Conservation (phyloP, 2,329 filamentous ascomycete species). For the Chaetomium strumarium region DNA sequence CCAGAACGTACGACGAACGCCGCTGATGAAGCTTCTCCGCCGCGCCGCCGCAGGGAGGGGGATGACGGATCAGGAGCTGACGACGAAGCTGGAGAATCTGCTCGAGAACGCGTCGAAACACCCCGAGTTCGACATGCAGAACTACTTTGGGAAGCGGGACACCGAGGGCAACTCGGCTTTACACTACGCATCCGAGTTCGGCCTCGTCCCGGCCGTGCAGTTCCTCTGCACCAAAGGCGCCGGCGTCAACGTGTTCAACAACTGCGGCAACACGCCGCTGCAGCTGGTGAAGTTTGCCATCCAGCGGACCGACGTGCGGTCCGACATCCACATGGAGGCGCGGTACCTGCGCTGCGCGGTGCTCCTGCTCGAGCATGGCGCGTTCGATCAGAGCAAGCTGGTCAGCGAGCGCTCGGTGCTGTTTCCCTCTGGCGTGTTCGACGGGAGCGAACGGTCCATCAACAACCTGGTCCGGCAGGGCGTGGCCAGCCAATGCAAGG, state of each 20-base stretch:
- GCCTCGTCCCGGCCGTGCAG: constrained; percentile 24
- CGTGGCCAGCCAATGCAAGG: constrained; percentile 22
- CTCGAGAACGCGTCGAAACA: constrained; percentile 18
- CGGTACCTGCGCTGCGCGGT: constrained; percentile 25
- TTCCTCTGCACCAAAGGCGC: constrained; percentile 20
- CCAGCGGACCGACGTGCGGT: constrained; percentile 25
- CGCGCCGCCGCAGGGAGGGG: constrained; percentile 20
- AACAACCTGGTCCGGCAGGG: constrained; percentile 23
- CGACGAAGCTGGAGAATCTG: constrained; percentile 17
- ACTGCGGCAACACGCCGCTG: constrained; percentile 26
- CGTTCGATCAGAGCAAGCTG: constrained; percentile 27
- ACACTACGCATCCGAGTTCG: constrained; percentile 26
- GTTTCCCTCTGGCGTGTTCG: constrained; percentile 25
- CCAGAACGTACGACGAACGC: constrained; percentile 20
- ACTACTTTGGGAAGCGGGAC: constrained; percentile 22
- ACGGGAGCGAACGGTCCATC: constrained; percentile 24
- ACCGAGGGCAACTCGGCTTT: constrained; percentile 26
- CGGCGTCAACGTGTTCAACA: constrained; percentile 25
- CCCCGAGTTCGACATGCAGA: constrained; percentile 15
- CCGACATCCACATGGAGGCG: constrained; percentile 27
- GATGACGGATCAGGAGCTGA: constrained; percentile 18
- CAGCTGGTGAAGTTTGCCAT: constrained; percentile 27
- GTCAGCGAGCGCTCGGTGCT: constrained; percentile 24
- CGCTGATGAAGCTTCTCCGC: constrained; percentile 25
- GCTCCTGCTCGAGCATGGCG: constrained; percentile 23